Evolutionary conservation across 306 rosid species (phyloP).

Genomic region (Citrullus mucosospermus): DNA sequence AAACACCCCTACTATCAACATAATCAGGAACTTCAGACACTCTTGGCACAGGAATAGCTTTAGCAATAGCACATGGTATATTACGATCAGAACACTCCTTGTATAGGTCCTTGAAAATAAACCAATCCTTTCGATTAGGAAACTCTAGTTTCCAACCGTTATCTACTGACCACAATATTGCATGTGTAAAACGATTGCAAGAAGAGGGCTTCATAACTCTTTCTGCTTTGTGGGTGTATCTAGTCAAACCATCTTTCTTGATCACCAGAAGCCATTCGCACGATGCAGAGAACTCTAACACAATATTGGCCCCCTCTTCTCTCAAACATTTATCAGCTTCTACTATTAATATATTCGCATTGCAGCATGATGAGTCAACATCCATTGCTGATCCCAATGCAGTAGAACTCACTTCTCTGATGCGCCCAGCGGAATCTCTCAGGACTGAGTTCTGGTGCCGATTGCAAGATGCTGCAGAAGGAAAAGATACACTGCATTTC

Average conservation of each 20-base stretch:
- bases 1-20: constrained; percentile 15
- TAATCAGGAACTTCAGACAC: constrained; percentile 39
- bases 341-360: constrained; percentile 38
- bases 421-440: constrained; percentile 8
- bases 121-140: constrained; percentile 41
- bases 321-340: constrained; percentile 51
- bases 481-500: constrained; percentile 22
- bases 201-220: constrained; percentile 37
- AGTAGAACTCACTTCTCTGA: constrained; percentile 24
- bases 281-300: constrained; percentile 32
- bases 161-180: constrained; percentile 21
- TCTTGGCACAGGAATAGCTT: constrained; percentile 59
- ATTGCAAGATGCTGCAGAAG: constrained; percentile 19
- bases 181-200: constrained; percentile 45
- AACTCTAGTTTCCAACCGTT: constrained; percentile 66
- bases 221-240: constrained; percentile 43
- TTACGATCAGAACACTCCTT: constrained; percentile 51
- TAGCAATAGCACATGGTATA: constrained; percentile 20
- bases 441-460: constrained; percentile 25
- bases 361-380: constrained; percentile 28
- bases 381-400: constrained; percentile 6
- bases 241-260: constrained; percentile 49
- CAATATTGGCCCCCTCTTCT: constrained; percentile 30
- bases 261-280: constrained; percentile 48
- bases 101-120: constrained; percentile 53